Conservation (phyloP, 352 stramenopile species). For the Phytophthora cajani region DNA sequence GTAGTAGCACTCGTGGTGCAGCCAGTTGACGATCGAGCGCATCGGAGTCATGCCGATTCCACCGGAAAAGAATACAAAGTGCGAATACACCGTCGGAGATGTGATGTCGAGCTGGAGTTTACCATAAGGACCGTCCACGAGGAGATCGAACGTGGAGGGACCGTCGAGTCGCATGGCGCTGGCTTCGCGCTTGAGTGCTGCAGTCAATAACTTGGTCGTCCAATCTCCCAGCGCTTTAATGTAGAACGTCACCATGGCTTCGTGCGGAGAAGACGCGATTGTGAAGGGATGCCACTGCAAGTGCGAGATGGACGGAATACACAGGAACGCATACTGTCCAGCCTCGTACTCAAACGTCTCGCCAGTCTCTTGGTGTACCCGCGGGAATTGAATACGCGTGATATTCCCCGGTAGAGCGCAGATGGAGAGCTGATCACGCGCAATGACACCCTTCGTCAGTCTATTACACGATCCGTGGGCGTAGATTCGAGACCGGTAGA, state of each 20-base stretch:
- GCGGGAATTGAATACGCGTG: constrained; percentile 57
- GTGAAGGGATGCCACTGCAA: constrained; percentile 92
- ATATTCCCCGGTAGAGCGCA: constrained; percentile 42
- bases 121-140: constrained; percentile 65
- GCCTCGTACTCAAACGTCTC: constrained; percentile 48
- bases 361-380: constrained; percentile 43
- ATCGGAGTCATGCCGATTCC: constrained; percentile 67
- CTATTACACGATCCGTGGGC: constrained; percentile 24
- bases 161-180: constrained; percentile 36
- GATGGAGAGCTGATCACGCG: constrained; percentile 40
- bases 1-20: constrained; percentile 41
- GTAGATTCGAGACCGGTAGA: constrained; percentile 37
- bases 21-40: constrained; percentile 53
- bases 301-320: constrained; percentile 68
- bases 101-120: constrained; percentile 52
- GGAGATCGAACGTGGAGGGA: constrained; percentile 36
- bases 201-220: constrained; percentile 60
- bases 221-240: constrained; percentile 69
- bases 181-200: constrained; percentile 43
- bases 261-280: constrained; percentile 75
- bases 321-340: constrained; percentile 86
- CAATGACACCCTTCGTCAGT: constrained; percentile 30
- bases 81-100: constrained; percentile 46
- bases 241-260: constrained; percentile 75
- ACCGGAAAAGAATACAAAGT: constrained; percentile 54